phyloP scores from a whole-genome alignment of 306 rosid species.

The Inga leiocalycina region DNA sequence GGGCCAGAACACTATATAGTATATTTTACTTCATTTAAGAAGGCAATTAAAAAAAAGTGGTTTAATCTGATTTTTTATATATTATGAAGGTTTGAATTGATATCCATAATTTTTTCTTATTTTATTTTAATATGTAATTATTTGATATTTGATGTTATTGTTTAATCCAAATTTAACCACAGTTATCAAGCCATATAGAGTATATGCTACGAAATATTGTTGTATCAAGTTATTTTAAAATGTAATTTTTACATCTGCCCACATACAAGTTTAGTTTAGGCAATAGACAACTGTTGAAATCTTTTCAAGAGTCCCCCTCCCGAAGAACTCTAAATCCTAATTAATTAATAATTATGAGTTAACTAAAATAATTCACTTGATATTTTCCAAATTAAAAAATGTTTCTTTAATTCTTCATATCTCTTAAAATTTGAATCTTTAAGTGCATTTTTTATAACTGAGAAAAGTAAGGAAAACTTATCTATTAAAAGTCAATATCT shows the following conservation, averaged over 20 bases:
- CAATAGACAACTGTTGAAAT: no score
- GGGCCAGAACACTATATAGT: no score
- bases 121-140: no score
- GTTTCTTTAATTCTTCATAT: neutral
- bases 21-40: neutral
- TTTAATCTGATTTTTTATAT: no score
- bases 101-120: neutral
- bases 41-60: neutral
- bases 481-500: neutral
- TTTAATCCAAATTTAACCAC: neutral
- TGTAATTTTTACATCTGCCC: neutral
- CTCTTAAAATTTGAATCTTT: neutral
- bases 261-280: neutral
- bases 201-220: no score
- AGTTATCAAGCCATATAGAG: no score
- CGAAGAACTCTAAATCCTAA: no score
- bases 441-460: neutral
- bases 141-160: no score
- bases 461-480: neutral
- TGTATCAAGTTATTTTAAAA: neutral
- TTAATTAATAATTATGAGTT: neutral
- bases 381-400: neutral
- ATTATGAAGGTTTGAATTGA: no score
- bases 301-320: neutral
- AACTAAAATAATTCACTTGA: neutral